These are phyloP conservation scores for Pseudozyma flocculosa DNA, from an alignment of 1,284 basidiomycete species.

Conservation along the genomic window DNA sequence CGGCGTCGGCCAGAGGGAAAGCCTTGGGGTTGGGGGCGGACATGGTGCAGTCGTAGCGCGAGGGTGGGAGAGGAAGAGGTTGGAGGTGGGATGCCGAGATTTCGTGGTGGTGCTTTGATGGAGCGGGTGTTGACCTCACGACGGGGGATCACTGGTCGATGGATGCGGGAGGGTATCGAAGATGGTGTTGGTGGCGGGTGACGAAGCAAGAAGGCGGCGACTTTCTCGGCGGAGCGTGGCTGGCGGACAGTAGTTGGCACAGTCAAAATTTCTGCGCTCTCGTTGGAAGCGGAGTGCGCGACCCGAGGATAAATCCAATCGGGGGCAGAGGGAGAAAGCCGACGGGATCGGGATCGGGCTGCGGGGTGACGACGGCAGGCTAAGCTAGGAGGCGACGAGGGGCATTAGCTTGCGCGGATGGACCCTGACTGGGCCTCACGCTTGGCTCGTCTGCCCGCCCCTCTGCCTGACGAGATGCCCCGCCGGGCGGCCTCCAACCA, in stretches of 20 bases:
- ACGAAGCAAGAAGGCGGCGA: not conserved
- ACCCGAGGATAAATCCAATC: not conserved
- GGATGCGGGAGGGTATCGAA: slow-evolving; percentile 3
- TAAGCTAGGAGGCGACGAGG: no score
- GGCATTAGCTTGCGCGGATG: not conserved
- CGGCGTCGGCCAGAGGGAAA: slow-evolving; percentile 86
- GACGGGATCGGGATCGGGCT: no score
- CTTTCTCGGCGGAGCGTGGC: not conserved
- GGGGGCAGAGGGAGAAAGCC: not conserved
- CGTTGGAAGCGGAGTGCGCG: no score
- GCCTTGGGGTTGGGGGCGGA: slow-evolving; percentile 69
- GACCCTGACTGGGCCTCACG: not conserved
- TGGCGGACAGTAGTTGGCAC: no score
- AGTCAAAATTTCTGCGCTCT: no score
- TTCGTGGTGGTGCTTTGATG: no score
- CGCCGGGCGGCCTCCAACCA: no score
- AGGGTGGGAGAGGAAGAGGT: slow-evolving; percentile 2
- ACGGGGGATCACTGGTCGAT: slow-evolving; percentile 41
- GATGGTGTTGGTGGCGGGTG: slow-evolving; percentile 9
- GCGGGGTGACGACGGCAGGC: not conserved
- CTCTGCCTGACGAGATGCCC: no score
- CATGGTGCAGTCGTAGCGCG: slow-evolving; percentile 14
- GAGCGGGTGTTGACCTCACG: slow-evolving; percentile 37
- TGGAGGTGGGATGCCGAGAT: not conserved
- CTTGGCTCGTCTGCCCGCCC: no score